phyloP scores from a whole-genome alignment of 2,329 filamentous ascomycete genomes.

The Arthrobotrys megalospora region DNA sequence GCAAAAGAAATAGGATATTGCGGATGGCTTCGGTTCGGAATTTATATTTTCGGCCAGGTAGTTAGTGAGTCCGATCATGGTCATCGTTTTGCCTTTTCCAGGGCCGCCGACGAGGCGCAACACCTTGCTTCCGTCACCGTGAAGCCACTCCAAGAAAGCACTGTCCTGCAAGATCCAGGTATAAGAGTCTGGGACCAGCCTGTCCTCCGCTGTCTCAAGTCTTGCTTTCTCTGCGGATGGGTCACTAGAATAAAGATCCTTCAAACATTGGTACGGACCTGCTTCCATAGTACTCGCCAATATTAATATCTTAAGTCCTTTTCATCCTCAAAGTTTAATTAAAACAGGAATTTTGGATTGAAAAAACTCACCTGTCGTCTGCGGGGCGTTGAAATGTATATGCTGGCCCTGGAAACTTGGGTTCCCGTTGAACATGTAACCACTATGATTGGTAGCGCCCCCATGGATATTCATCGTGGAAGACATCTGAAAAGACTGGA shows the following conservation, averaged over 20 bases:
- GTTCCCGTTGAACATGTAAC: too few species aligned
- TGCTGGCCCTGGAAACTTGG: too few species aligned
- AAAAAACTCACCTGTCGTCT: too few species aligned
- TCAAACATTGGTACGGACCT: slow-evolving; percentile 3
- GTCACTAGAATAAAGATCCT: background rate
- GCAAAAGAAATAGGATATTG: slow-evolving; percentile 17
- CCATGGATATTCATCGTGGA: too few species aligned
- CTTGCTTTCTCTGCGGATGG: background rate
- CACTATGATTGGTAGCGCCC: too few species aligned
- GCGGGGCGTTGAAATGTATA: too few species aligned
- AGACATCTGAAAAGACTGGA: too few species aligned
- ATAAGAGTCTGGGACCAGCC: slow-evolving; percentile 17
- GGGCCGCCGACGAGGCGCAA: too few species aligned
- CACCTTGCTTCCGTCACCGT: background rate
- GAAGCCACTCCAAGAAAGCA: background rate
- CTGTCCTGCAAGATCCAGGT: background rate
- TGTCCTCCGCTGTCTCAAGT: background rate
- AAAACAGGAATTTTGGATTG: too few species aligned
- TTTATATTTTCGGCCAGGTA: background rate
- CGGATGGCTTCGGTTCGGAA: background rate
- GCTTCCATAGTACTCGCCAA: too few species aligned
- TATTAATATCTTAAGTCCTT: too few species aligned
- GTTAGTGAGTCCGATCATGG: background rate
- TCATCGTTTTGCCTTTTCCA: background rate
- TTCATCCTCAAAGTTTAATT: too few species aligned